Base-by-base conservation (phyloP, 2,329 filamentous ascomycete genomes). In the Juglanconis oblonga region DNA sequence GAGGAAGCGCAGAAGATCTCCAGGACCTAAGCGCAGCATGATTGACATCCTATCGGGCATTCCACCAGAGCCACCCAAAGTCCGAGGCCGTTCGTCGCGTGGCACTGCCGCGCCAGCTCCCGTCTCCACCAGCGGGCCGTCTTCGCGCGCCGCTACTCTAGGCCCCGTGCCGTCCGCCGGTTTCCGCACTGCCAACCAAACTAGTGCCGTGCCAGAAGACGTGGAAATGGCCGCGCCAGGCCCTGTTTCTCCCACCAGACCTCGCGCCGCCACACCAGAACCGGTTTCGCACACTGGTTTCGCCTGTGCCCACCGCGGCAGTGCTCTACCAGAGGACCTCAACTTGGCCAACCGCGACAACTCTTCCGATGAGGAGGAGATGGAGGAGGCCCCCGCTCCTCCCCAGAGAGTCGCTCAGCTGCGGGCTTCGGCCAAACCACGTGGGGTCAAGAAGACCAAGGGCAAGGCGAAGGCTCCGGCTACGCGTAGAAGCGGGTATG, bases 21-120 rank as follows among this genome's bases (percentile, higher is more conserved):
- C n/a, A n/a, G n/a, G 58, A 64, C 0, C 57, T 68, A 3, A 68
- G 68, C 6, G 66, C 66, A 0, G 65, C 66, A 1, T 70, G 63
- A 0, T 52, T 58, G 14, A 70, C 70, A 3, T 69, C 68, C 1
- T 66, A 63, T 45, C 63, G 66, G 57, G 47, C 45, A n/a, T 38
- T 9, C 31, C 10, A 13, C 31, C 7, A 7, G 32, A 40, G 11
- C 38, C 38, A 13, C 38, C 38, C n/a, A 14, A 9, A 14, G 24
- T 24, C 17, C 17, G 13, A 31, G 45, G 45, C 10, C 5, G 38
- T 13, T 4, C 38, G n/a, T 11, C 11, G 38, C 38, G 42, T 45
- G 17, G 14, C 13, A 13, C 45, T 7, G 45, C 45, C 5, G 13
- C 3, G 24, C 17, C 3, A 31, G 45, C 24, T 48, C 14, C 4